phyloP scores from a whole-genome alignment of 164 flowering plant species.

The Macadamia integrifolia region DNA sequence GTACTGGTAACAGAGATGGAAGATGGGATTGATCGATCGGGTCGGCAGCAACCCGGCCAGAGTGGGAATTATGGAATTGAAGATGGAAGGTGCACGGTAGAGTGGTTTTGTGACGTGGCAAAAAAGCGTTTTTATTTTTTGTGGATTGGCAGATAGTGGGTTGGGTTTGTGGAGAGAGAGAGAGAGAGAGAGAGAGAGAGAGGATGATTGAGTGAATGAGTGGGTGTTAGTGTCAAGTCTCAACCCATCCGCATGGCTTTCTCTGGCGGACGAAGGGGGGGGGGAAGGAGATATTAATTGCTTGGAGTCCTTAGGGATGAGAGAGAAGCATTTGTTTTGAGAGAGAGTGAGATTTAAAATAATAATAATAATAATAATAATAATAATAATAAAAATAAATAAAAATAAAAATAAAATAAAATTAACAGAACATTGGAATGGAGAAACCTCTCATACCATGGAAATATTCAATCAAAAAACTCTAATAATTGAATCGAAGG shows the following conservation, averaged over 20 bases:
- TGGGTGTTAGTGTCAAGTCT: constrained; percentile 13
- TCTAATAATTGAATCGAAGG: too few species aligned
- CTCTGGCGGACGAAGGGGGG: constrained; percentile 12
- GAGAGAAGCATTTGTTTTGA: not conserved
- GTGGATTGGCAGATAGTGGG: not conserved
- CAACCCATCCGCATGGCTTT: not conserved
- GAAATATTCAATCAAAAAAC: too few species aligned
- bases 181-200: not conserved
- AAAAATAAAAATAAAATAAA: too few species aligned
- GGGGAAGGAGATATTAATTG: constrained; percentile 11
- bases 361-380: too few species aligned
- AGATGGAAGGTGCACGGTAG: not conserved
- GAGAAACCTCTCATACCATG: too few species aligned
- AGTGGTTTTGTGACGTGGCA: constrained; percentile 10
- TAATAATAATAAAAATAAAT: too few species aligned
- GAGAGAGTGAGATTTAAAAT: too few species aligned
- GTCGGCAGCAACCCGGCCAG: constrained; percentile 6
- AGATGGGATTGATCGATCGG: constrained; percentile 14
- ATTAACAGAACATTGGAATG: too few species aligned
- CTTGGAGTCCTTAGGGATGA: constrained; percentile 1
- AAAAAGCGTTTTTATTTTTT: constrained; percentile 12
- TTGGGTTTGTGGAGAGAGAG: not conserved
- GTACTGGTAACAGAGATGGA: constrained; percentile 6
- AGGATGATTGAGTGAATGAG: constrained; percentile 19
- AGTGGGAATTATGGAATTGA: not conserved